Evolutionary conservation across 345 rosid species (phyloP), one percentile per base, ranked within the genome.

Genomic region (Sonneratia caseolaris): DNA sequence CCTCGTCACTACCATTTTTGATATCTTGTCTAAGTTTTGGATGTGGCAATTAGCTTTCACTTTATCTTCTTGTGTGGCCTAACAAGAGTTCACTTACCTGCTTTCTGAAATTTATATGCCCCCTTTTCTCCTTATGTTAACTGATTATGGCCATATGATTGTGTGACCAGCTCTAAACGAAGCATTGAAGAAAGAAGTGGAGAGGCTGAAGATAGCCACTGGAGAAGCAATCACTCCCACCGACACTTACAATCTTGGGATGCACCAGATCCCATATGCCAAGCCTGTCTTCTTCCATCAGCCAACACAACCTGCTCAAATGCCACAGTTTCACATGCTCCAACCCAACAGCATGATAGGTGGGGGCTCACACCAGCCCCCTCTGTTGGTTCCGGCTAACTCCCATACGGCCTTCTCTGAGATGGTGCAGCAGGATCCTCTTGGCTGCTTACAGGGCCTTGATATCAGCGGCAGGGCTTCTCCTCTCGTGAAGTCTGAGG

Each of bases 181-280:
- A 19, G 88, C 95, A 13, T 85, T 94, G 71, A 91, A 87, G 86
- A 94, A 91, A 82, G 98, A 94, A 86, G 93, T 94, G 2, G 93
- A 91, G 79, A 90, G 98, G 84, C 89, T 91, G 27, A 91, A 87
- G 76, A 66, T 85, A 38, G 88, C 88, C 37, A 94, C 96, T 0
- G 97, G 98, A 71, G 97, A 94, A 82, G 79, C 81, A 48, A 82
- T 76, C 71, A 88, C 93, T 24, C 84, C 78, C 0, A 78, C 92
- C 22, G 95, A 91, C 75, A 72, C 87, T 53, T 94, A 84, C 72
- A 83, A 89, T 79, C 70, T 88, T 11, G 92, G 92, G 53, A 90
- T 94, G 97, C 89, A 91, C 55, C 92, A 82, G 57, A 76, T 85
- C 65, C 79, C 90, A 27, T 91, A 86, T 27, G 74, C 78, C 65